Percentiles rank a stretch among this genome's conserved stretches.
phyloP scores from a whole-genome alignment of 1,139 yeast species.

The Candida frijolesensis region DNA sequence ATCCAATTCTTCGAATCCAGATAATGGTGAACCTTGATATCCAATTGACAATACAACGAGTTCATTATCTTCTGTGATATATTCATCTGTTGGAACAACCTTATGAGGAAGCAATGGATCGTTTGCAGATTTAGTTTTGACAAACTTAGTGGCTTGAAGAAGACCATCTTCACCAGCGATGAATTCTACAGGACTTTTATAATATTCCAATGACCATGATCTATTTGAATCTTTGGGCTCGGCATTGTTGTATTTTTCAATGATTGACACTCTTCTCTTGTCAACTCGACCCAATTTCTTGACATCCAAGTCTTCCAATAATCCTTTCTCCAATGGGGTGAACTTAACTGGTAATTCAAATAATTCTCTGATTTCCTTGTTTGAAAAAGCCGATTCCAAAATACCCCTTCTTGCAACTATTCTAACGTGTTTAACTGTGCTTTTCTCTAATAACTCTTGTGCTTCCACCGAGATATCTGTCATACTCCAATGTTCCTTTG shows the following conservation, averaged over 20 bases:
- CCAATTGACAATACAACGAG: constrained; percentile 86
- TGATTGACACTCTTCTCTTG: constrained; percentile 67
- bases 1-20: constrained; percentile 54
- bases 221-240: constrained; percentile 22
- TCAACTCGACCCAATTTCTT: constrained; percentile 59
- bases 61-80: constrained; percentile 51
- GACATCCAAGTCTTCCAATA: constrained; percentile 41
- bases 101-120: constrained; percentile 34
- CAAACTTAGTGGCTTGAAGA: constrained; percentile 52
- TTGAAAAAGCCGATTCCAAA: constrained; percentile 83
- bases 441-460: constrained; percentile 48
- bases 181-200: constrained; percentile 66
- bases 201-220: constrained; percentile 70
- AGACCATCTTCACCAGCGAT: constrained; percentile 32
- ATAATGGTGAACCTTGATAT: constrained; percentile 67
- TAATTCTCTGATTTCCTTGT: constrained; percentile 87
- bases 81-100: constrained; percentile 45
- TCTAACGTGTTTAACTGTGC: constrained; percentile 62
- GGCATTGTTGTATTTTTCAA: constrained; percentile 52
- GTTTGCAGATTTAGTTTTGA: constrained; percentile 43
- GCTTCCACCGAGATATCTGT: constrained; percentile 81
- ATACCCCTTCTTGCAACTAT: constrained; percentile 88
- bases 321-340: constrained; percentile 49
- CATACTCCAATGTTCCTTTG: constrained; percentile 53
- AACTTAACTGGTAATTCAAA: constrained; percentile 63